These are phyloP conservation scores for Cucurbitaria berberidis DNA, from an alignment of 2,329 filamentous ascomycete species.

Conservation along the genomic window DNA sequence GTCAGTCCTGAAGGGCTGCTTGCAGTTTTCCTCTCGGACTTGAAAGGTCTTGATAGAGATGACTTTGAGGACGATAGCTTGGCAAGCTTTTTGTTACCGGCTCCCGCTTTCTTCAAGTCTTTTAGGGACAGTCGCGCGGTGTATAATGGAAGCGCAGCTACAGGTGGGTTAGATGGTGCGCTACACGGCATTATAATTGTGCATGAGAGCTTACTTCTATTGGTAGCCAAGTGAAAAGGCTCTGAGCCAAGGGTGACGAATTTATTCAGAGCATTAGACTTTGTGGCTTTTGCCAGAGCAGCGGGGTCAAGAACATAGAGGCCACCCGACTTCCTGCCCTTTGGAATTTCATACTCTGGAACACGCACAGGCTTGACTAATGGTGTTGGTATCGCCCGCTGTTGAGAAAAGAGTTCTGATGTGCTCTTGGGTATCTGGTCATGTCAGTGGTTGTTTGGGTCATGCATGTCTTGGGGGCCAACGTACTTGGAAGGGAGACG, in stretches of 20 bases:
- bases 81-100: slow-evolving; percentile 50
- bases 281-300: slow-evolving; percentile 51
- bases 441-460: slow-evolving; percentile 15
- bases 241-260: slow-evolving; percentile 53
- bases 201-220: slow-evolving; percentile 49
- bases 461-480: too few species aligned
- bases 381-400: slow-evolving; percentile 20
- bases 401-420: slow-evolving; percentile 33
- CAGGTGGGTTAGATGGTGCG: slow-evolving; percentile 24
- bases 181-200: neutral
- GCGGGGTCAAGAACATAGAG: slow-evolving; percentile 52
- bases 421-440: slow-evolving; percentile 35
- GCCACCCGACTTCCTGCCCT: slow-evolving; percentile 46
- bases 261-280: slow-evolving; percentile 52
- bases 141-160: slow-evolving; percentile 52
- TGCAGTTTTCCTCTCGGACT: slow-evolving; percentile 19
- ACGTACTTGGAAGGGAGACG: slow-evolving; percentile 42
- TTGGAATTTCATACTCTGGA: slow-evolving; percentile 43
- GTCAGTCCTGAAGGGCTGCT: slow-evolving; percentile 22
- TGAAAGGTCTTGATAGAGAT: slow-evolving; percentile 25
- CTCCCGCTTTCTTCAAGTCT: slow-evolving; percentile 52
- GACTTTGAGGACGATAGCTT: slow-evolving; percentile 36
- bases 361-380: slow-evolving; percentile 33
- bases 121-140: slow-evolving; percentile 54
- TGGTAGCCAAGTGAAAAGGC: slow-evolving; percentile 51